phyloP scores from a whole-genome alignment of 768 basidiomycete species.

The Calocera viscosa region DNA sequence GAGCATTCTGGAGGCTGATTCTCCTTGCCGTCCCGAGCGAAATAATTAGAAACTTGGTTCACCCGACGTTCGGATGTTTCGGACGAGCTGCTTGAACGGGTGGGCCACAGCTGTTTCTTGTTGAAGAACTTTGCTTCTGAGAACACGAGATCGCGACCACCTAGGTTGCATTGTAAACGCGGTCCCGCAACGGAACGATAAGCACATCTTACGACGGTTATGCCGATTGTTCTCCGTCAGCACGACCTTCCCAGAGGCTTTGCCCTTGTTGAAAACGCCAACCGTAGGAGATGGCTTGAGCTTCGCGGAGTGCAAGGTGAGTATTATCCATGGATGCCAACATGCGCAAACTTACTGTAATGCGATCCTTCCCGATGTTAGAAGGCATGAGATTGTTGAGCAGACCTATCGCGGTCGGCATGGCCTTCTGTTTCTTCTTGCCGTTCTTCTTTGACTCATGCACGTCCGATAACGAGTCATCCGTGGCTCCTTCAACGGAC shows the following conservation, averaged over 20 bases:
- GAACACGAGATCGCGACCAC: neutral
- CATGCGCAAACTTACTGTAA: neutral
- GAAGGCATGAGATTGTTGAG: neutral
- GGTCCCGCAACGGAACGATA: neutral
- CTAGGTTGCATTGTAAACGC: neutral
- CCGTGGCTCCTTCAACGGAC: neutral
- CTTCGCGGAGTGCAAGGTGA: neutral
- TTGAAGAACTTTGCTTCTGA: neutral
- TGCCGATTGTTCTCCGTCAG: neutral
- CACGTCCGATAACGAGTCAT: neutral
- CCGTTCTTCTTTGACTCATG: neutral
- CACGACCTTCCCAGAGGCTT: neutral
- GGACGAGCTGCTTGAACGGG: neutral
- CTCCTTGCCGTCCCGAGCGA: neutral
- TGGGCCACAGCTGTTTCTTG: neutral
- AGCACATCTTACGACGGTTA: neutral
- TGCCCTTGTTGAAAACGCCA: slow-evolving; percentile 1
- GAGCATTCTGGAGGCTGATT: neutral
- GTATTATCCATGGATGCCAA: too few species aligned
- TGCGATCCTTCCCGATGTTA: neutral
- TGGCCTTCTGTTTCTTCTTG: slow-evolving; percentile 2
- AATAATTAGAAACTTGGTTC: neutral
- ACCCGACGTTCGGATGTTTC: neutral
- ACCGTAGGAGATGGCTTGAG: neutral
- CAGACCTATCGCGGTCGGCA: neutral